Conservation (phyloP, 257 asterid genomes). For the Vinca minor region DNA sequence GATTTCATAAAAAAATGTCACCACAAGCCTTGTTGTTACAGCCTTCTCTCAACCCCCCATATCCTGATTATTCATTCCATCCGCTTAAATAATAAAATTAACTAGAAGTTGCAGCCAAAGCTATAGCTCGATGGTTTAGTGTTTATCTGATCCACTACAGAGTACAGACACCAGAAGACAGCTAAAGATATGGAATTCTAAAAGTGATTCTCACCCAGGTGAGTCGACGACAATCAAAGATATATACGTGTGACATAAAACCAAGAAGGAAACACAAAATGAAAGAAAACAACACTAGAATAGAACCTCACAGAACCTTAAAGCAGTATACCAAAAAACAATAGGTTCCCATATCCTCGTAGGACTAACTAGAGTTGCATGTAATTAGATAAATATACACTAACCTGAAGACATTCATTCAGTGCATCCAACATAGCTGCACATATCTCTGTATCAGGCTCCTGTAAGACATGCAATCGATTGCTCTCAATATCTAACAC, state of each 20-base stretch:
- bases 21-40: neutral
- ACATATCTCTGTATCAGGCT: constrained; percentile 91
- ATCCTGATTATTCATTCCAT: neutral
- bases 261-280: neutral
- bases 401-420: constrained; percentile 86
- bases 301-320: too few relatives aligned
- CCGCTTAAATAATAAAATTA: neutral
- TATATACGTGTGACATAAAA: neutral
- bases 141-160: too few relatives aligned
- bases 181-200: too few relatives aligned
- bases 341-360: neutral
- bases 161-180: too few relatives aligned
- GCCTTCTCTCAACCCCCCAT: neutral
- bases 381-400: constrained; percentile 10
- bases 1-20: neutral
- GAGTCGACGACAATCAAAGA: neutral
- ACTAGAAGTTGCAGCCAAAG: neutral
- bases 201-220: too few relatives aligned
- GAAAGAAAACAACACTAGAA: neutral
- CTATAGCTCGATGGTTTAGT: too few relatives aligned
- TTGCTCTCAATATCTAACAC: constrained; percentile 15
- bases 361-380: neutral
- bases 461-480: constrained; percentile 47
- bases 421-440: constrained; percentile 81
- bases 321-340: neutral